Conservation (phyloP, 2,329 filamentous ascomycete genomes). For the Coniella lustricola region DNA sequence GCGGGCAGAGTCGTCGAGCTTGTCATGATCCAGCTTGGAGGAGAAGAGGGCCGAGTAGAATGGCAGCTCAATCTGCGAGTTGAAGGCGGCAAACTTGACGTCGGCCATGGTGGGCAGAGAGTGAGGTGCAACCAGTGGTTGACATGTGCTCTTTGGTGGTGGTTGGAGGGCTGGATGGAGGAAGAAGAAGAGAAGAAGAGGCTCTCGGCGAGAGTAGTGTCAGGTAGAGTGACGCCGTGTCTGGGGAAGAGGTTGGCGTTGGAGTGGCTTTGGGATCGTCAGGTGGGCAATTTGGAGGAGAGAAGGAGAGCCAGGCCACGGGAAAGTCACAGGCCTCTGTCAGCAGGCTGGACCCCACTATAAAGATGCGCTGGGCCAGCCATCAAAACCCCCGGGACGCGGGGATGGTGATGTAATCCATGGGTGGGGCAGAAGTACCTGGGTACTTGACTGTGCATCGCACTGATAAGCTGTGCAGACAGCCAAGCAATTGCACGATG, state of each 20-base stretch:
- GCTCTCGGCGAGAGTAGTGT: no score
- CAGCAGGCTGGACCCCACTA: not conserved
- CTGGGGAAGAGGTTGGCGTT: not conserved
- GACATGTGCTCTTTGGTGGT: not conserved
- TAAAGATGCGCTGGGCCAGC: no score
- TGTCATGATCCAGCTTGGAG: constrained; percentile 94
- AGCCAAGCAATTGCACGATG: no score
- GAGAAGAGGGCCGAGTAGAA: constrained; percentile 92
- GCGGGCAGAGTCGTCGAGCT: constrained; percentile 87
- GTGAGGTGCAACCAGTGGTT: not conserved
- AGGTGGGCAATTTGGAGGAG: not conserved
- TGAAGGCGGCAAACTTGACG: constrained; percentile 76
- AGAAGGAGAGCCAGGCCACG: not conserved
- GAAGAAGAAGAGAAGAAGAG: no score
- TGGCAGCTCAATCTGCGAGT: constrained; percentile 87
- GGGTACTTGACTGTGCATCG: no score
- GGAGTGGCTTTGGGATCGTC: not conserved
- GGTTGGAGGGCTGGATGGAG: no score
- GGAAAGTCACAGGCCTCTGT: not conserved
- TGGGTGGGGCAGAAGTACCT: no score
- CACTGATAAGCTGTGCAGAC: no score
- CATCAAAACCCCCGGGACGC: no score
- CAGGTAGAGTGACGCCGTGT: no score
- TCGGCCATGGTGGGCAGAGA: constrained; percentile 38
- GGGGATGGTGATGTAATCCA: no score